A percentile compares a stretch with the other conserved stretches of the same genome.
Conservation (phyloP, 305 asterid species). For the Fraxinus baroniana region DNA sequence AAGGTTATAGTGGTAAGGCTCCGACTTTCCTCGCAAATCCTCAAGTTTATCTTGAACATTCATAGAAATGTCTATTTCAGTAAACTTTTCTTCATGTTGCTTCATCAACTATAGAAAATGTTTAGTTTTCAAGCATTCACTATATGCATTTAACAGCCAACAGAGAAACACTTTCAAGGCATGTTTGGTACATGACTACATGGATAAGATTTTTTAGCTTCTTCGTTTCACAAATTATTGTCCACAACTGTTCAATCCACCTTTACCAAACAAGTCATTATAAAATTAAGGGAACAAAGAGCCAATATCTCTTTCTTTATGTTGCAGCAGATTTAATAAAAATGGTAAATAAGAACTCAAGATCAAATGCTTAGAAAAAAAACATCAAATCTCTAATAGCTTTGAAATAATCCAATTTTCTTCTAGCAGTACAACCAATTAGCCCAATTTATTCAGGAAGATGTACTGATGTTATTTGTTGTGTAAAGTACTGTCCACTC, state of each 20-base stretch:
- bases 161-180: neutral
- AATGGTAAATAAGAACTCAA: neutral
- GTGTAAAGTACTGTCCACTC: neutral
- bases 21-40: neutral
- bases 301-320: neutral
- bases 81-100: neutral
- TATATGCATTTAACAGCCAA: conserved; percentile 10
- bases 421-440: neutral
- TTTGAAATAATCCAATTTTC: neutral
- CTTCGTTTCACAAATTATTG: neutral
- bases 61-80: neutral
- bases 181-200: neutral
- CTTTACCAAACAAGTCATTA: neutral
- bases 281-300: too few species aligned
- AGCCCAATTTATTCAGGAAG: neutral
- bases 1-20: conserved; percentile 63
- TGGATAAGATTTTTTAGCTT: neutral
- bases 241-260: neutral
- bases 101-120: neutral
- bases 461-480: neutral
- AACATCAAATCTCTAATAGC: neutral
- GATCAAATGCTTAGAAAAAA: neutral
- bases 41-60: neutral
- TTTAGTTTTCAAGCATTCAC: neutral
- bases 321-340: neutral